phyloP scores from a whole-genome alignment of 2,329 filamentous ascomycete genomes.

The Zopfia rhizophila region DNA sequence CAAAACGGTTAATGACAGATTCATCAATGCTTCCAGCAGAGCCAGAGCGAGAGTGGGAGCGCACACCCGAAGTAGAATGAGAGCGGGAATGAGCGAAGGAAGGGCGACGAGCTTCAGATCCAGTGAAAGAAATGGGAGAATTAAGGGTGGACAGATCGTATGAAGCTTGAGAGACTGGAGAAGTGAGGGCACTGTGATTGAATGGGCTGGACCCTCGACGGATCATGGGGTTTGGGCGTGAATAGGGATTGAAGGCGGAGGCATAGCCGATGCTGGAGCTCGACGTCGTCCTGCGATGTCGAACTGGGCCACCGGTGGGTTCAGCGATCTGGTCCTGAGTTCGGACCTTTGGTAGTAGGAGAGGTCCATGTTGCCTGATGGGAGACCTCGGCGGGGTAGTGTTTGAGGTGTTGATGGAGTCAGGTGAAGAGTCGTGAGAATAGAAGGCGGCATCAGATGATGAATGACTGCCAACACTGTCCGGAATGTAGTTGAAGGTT shows the following conservation, averaged over 20 bases:
- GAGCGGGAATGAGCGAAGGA: slow-evolving; percentile 56
- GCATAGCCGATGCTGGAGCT: slow-evolving; percentile 54
- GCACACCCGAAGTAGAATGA: slow-evolving; percentile 27
- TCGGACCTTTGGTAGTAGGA: slow-evolving; percentile 86
- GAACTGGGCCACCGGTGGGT: slow-evolving; percentile 65
- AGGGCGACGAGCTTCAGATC: slow-evolving; percentile 43
- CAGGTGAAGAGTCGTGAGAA: slow-evolving; percentile 74
- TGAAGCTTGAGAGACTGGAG: slow-evolving; percentile 56
- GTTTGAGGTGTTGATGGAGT: slow-evolving; percentile 73
- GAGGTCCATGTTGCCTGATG: slow-evolving; percentile 79
- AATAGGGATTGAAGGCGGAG: slow-evolving; percentile 62
- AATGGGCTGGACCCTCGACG: slow-evolving; percentile 59
- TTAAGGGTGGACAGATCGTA: slow-evolving; percentile 64
- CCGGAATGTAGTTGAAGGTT: slow-evolving; percentile 50
- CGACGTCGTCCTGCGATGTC: slow-evolving; percentile 66
- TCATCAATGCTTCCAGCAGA: slow-evolving; percentile 77
- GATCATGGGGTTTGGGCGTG: slow-evolving; percentile 55
- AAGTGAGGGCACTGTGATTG: slow-evolving; percentile 56
- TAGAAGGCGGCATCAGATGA: slow-evolving; percentile 70
- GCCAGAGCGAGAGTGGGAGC: slow-evolving; percentile 62
- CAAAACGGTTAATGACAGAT: slow-evolving; percentile 73
- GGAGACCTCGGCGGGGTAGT: slow-evolving; percentile 78
- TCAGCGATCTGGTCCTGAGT: slow-evolving; percentile 83
- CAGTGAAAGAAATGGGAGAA: slow-evolving; percentile 68
- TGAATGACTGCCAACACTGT: slow-evolving; percentile 47